Conservation (phyloP, 129 eudicot species). For the Arctium lappa region DNA sequence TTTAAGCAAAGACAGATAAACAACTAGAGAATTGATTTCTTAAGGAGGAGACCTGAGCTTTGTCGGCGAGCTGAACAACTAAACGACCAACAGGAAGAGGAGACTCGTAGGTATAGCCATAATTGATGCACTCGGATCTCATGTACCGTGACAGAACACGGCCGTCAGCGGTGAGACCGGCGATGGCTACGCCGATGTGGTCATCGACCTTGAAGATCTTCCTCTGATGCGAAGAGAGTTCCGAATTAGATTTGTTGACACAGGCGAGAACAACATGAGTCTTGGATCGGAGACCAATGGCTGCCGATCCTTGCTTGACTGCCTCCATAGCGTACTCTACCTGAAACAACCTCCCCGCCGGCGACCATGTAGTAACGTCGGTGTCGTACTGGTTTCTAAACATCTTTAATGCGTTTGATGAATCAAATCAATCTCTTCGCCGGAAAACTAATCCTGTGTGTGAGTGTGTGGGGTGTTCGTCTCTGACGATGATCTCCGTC, state of each 20-base stretch:
- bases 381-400: slow-evolving; percentile 92
- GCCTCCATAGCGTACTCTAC: slow-evolving; percentile 99
- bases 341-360: slow-evolving; percentile 89
- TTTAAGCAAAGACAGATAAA: neutral
- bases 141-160: slow-evolving; percentile 89
- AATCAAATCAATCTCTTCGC: neutral
- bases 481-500: neutral
- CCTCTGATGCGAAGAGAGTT: slow-evolving; percentile 92
- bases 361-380: slow-evolving; percentile 90
- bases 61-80: slow-evolving; percentile 96
- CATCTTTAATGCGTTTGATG: slow-evolving; percentile 29
- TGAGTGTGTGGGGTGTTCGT: slow-evolving; percentile 4
- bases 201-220: slow-evolving; percentile 98
- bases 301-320: slow-evolving; percentile 96
- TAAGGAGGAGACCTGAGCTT: slow-evolving; percentile 72
- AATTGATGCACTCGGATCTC: slow-evolving; percentile 86
- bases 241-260: slow-evolving; percentile 88
- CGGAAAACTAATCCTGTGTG: slow-evolving; percentile 10
- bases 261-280: slow-evolving; percentile 86
- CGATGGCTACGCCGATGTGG: slow-evolving; percentile 96
- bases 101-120: slow-evolving; percentile 74
- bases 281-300: slow-evolving; percentile 95
- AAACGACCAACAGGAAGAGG: slow-evolving; percentile 90
- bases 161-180: slow-evolving; percentile 97
- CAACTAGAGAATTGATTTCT: neutral